A percentile compares a stretch with the other conserved stretches of the same genome.
Evolutionary conservation across 257 asterid species (phyloP).

Genomic region (Solanum megistacrolobum): DNA sequence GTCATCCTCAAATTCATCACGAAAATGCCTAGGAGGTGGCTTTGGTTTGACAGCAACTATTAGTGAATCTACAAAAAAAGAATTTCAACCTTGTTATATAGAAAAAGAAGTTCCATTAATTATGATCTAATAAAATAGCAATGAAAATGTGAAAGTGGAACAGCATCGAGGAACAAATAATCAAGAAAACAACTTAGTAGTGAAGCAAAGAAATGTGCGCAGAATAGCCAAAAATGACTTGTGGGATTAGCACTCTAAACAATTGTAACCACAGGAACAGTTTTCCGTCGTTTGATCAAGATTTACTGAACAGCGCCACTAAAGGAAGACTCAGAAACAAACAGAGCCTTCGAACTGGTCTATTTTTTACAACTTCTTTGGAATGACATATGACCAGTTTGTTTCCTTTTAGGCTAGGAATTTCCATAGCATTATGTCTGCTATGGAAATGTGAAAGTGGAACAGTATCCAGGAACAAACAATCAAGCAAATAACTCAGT

Average conservation of each 20-base stretch:
- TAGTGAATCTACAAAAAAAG: conserved; percentile 44
- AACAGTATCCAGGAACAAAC: neutral
- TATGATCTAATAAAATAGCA: neutral
- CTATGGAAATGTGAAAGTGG: neutral
- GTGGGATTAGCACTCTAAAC: neutral
- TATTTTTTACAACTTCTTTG: neutral
- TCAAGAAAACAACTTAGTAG: neutral
- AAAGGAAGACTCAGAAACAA: neutral
- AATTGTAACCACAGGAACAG: neutral
- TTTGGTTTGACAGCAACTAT: conserved; percentile 77
- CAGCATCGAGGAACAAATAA: neutral
- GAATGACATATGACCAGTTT: neutral
- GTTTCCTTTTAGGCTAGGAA: neutral
- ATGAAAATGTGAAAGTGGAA: neutral
- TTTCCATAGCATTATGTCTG: neutral
- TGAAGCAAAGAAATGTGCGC: neutral
- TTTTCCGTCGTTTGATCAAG: neutral
- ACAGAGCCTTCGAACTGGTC: neutral
- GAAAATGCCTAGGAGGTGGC: conserved; percentile 64
- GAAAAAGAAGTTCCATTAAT: neutral
- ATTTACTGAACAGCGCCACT: neutral
- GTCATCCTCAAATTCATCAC: conserved; percentile 48
- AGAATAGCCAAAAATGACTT: neutral
- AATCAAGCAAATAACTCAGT: neutral
- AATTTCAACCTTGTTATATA: neutral